Conservation (phyloP, 805 yeast genomes). For the Metschnikowia orientalis region DNA sequence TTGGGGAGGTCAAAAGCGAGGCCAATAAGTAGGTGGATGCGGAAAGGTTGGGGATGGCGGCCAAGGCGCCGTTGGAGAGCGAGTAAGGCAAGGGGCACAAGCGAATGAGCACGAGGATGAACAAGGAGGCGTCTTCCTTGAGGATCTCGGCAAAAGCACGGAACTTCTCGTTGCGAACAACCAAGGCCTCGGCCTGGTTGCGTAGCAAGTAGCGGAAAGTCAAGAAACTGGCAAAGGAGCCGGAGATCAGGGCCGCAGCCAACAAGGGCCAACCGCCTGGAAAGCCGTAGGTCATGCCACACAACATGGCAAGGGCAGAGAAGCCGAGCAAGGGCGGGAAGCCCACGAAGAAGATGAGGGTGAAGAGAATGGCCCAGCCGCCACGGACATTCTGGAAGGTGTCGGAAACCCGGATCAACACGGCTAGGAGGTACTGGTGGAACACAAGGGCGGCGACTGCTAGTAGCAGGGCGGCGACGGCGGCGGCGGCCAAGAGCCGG, state of each 20-base stretch:
- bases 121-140: conserved; percentile 59
- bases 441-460: conserved; percentile 25
- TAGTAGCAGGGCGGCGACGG: conserved; percentile 16
- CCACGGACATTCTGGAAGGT: conserved; percentile 36
- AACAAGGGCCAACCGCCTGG: conserved; percentile 74
- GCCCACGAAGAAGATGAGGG: conserved; percentile 58
- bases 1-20: conserved; percentile 75
- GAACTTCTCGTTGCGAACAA: conserved; percentile 59
- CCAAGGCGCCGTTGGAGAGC: conserved; percentile 85
- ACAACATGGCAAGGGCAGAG: conserved; percentile 57
- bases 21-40: conserved; percentile 63
- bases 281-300: conserved; percentile 83
- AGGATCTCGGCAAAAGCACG: conserved; percentile 71
- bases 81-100: conserved; percentile 93
- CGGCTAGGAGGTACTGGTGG: conserved; percentile 33
- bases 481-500: conserved; percentile 14
- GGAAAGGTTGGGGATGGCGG: conserved; percentile 76
- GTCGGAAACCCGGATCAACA: conserved; percentile 42
- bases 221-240: conserved; percentile 72
- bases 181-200: conserved; percentile 54
- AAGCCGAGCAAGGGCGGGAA: conserved; percentile 93
- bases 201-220: conserved; percentile 58
- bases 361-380: conserved; percentile 46
- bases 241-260: conserved; percentile 62
- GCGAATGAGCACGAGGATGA: conserved; percentile 66